A percentile compares a stretch with the other conserved stretches of the same genome.
These are phyloP conservation scores for Neurospora hispaniola DNA, from an alignment of 495 filamentous ascomycete species.

Conservation along the genomic window DNA sequence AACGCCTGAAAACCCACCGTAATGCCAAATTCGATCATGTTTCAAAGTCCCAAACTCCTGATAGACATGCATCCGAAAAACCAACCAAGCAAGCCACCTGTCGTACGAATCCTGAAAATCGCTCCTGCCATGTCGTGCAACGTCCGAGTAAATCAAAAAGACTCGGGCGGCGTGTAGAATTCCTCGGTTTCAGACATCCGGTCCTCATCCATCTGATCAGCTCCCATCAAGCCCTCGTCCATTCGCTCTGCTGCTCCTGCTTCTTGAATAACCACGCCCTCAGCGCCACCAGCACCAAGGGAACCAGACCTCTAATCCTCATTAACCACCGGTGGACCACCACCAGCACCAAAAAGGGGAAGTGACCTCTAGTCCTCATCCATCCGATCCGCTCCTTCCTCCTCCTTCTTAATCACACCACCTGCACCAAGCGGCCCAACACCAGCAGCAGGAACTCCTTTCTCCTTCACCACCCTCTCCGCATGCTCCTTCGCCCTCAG, in stretches of 20 bases:
- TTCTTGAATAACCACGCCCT: neutral
- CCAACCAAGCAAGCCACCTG: neutral
- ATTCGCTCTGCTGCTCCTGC: neutral
- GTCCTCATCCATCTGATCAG: neutral
- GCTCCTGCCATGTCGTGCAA: neutral
- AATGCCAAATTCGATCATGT: neutral
- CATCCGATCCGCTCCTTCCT: conserved; percentile 11
- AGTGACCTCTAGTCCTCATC: conserved; percentile 8
- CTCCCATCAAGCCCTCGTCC: neutral
- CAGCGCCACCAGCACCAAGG: neutral
- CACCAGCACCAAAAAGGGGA: neutral
- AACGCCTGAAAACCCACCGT: neutral
- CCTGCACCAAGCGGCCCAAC: neutral
- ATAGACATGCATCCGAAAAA: neutral
- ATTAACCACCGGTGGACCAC: neutral
- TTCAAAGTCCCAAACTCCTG: neutral
- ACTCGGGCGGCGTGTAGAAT: neutral
- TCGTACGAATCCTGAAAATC: neutral
- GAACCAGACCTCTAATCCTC: neutral
- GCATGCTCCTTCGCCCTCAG: conserved; percentile 39
- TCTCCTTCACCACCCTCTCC: conserved; percentile 3
- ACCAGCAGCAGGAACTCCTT: neutral
- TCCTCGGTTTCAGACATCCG: neutral
- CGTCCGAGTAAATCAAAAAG: neutral
- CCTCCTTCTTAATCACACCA: neutral